These are phyloP conservation scores for Ganoderma sp. DNA, from an alignment of 1,284 basidiomycete genomes.

Conservation along the genomic window DNA sequence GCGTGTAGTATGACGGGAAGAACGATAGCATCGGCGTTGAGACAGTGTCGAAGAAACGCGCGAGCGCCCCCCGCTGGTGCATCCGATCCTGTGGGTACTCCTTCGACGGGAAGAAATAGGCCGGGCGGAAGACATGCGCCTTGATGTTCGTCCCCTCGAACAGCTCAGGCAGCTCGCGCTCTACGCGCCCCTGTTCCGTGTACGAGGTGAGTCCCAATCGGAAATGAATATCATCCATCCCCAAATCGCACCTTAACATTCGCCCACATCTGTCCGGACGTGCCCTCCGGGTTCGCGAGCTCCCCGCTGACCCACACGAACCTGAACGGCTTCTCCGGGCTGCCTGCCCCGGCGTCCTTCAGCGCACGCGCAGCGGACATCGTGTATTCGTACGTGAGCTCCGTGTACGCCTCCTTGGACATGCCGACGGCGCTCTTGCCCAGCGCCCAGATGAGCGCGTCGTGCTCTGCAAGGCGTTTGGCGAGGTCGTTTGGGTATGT, in stretches of 20 bases:
- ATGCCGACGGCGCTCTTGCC: slow-evolving; percentile 43
- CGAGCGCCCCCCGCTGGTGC: slow-evolving; percentile 36
- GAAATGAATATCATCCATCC: not conserved
- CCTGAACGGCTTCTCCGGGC: slow-evolving; percentile 39
- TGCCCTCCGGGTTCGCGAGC: slow-evolving; percentile 41
- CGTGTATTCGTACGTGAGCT: slow-evolving; percentile 46
- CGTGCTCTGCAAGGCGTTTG: slow-evolving; percentile 42
- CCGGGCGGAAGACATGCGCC: slow-evolving; percentile 40
- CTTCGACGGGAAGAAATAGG: slow-evolving; percentile 42
- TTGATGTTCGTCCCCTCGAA: slow-evolving; percentile 33
- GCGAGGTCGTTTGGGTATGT: slow-evolving; percentile 43
- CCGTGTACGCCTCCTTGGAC: slow-evolving; percentile 45
- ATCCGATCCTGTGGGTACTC: slow-evolving; percentile 38
- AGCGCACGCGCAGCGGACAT: slow-evolving; percentile 42
- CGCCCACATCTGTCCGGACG: slow-evolving; percentile 40
- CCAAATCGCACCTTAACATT: slow-evolving; percentile 42
- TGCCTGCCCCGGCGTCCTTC: slow-evolving; percentile 39
- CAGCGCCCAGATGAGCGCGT: slow-evolving; percentile 50
- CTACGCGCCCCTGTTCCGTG: slow-evolving; percentile 40
- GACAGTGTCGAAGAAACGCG: slow-evolving; percentile 30
- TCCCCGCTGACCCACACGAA: slow-evolving; percentile 46
- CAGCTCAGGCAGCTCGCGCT: slow-evolving; percentile 37
- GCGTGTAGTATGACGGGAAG: slow-evolving; percentile 27
- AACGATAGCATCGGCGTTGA: slow-evolving; percentile 22
- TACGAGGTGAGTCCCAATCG: not conserved